Evolutionary conservation across 73 alveolate genomes (phyloP), one percentile per base, ranked within the genome.

Genomic region (Durusdinium trenchii): DNA sequence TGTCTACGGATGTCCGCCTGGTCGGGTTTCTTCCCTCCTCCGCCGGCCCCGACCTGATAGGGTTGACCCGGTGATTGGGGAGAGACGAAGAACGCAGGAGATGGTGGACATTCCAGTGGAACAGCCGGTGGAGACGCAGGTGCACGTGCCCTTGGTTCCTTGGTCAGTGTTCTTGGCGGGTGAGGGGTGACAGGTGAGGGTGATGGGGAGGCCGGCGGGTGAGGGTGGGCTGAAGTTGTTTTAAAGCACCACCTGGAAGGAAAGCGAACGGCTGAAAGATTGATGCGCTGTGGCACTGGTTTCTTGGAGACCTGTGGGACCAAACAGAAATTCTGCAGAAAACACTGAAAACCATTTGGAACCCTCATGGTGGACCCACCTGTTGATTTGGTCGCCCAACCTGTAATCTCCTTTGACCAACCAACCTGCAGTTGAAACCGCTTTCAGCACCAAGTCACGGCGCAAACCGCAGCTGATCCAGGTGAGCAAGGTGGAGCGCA

Each of bases 81-180:
- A n/a, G n/a, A n/a, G n/a, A n/a, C n/a, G n/a, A n/a, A n/a, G n/a
- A n/a, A n/a, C 79, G 16, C 67, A 87, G 95, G 98, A 91, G 89
- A 67, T 91, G 67, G 98, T 91, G 98, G 98, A 91, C 75, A 76
- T 91, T 43, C 98, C 98, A 14, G 60, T 91, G 42, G 98, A 91
- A 54, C 98, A 91, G 54, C 98, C 67, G 45, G 61, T 91, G 28
- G 98, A 91, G 87, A 75, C 84, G 43, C 64, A 46, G 50, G 98
- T 91, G 61, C 98, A 91, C 75, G 89, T 91, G 52, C 98, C 98
- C 61, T 46, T 67, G 89, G 98, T 40, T 40, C 32, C 69, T 42
- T 46, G 82, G 83, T 38, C 35, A 71, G 35, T 35, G n/a, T 38
- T 46, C n/a, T 36, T 75, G 40, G 28, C 20, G 50, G 86, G 86